Evolutionary conservation across 2,329 filamentous ascomycete species (phyloP).

Genomic region (Whalleya microplaca): DNA sequence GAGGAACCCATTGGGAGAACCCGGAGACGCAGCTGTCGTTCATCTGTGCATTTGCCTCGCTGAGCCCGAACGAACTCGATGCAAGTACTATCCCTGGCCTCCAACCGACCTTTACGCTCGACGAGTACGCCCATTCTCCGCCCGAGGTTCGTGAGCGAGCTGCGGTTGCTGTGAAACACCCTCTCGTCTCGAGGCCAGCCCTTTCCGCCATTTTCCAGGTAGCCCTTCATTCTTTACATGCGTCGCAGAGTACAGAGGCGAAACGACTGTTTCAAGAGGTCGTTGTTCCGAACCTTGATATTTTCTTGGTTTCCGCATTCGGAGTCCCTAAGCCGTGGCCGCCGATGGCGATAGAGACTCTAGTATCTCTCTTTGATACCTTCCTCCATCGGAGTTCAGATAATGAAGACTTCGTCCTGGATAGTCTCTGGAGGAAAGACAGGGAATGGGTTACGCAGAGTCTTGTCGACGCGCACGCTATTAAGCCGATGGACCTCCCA

Average conservation of each 20-base stretch:
- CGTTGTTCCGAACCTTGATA: slow-evolving; percentile 73
- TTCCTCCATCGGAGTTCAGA: slow-evolving; percentile 80
- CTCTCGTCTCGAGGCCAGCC: slow-evolving; percentile 86
- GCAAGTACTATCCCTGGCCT: slow-evolving; percentile 83
- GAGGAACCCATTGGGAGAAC: slow-evolving; percentile 78
- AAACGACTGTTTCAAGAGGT: slow-evolving; percentile 69
- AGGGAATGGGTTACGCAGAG: slow-evolving; percentile 82
- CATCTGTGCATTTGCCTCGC: slow-evolving; percentile 81
- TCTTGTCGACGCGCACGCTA: slow-evolving; percentile 76
- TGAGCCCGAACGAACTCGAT: slow-evolving; percentile 76
- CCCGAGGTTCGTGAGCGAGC: slow-evolving; percentile 56
- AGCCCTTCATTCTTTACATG: slow-evolving; percentile 62
- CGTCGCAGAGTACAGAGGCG: slow-evolving; percentile 65
- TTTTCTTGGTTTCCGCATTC: slow-evolving; percentile 78
- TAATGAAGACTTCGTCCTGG: slow-evolving; percentile 84
- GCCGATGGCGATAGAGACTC: slow-evolving; percentile 71
- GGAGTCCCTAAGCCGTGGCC: slow-evolving; percentile 80
- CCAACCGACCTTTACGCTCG: slow-evolving; percentile 72
- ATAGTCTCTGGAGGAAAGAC: slow-evolving; percentile 90
- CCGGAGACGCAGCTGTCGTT: slow-evolving; percentile 92
- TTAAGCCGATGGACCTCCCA: slow-evolving; percentile 68
- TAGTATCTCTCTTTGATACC: slow-evolving; percentile 78
- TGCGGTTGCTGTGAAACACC: slow-evolving; percentile 73
- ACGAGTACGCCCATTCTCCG: slow-evolving; percentile 56
- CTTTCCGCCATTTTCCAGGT: slow-evolving; percentile 71